Conservation (phyloP, 2,329 filamentous ascomycete species). For the Apiospora kogelbergensis region DNA sequence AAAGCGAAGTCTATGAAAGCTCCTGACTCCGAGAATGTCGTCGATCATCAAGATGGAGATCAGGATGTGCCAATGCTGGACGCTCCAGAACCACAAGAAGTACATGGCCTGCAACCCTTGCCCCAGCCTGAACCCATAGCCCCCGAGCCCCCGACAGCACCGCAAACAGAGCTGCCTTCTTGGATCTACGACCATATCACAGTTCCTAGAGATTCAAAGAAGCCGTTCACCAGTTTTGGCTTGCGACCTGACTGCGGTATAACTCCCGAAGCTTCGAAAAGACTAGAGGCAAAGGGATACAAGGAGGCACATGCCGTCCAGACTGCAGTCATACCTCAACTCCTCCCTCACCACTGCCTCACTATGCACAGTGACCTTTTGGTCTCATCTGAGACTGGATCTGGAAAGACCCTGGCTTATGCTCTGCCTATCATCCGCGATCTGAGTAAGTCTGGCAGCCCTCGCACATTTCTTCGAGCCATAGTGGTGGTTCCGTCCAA, state of each 20-base stretch:
- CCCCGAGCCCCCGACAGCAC: constrained; percentile 57
- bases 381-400: constrained; percentile 90
- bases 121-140: constrained; percentile 71
- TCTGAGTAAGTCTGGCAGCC: constrained; percentile 57
- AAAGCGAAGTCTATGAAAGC: constrained; percentile 54
- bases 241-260: constrained; percentile 58
- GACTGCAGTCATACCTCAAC: constrained; percentile 74
- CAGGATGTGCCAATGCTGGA: constrained; percentile 26
- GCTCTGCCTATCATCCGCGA: constrained; percentile 81
- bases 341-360: constrained; percentile 63
- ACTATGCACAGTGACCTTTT: constrained; percentile 74
- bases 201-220: constrained; percentile 59
- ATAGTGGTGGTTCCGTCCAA: constrained; percentile 88
- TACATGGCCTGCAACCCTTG: constrained; percentile 76
- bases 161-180: constrained; percentile 74
- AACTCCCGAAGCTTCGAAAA: constrained; percentile 55
- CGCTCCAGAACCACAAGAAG: constrained; percentile 36
- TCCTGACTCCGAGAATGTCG: constrained; percentile 35
- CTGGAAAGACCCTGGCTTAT: constrained; percentile 93
- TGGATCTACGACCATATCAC: constrained; percentile 80
- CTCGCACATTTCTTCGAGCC: constrained; percentile 68
- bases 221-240: constrained; percentile 55
- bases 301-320: constrained; percentile 76
- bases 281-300: constrained; percentile 68
- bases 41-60: constrained; percentile 23